Evolutionary conservation across 1,284 basidiomycete species (phyloP), one percentile per base, ranked within the genome.

Genomic region (Ceraceosorus guamensis): DNA sequence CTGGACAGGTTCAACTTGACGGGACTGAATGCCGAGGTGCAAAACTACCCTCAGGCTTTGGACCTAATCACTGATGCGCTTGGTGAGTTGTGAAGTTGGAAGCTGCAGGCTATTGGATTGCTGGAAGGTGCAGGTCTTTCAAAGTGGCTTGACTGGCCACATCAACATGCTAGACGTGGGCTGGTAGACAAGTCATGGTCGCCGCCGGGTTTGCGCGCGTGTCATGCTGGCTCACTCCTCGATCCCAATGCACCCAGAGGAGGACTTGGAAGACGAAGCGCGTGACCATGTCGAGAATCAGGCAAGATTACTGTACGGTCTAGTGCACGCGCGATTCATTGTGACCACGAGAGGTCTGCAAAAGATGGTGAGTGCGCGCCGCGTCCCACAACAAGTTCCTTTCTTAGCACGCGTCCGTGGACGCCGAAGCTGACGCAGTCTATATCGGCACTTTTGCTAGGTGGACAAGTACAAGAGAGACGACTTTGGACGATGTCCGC

Each of bases 1-100:
- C 82, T 97, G 50, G 93, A 98, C 79, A 84, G 93, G 48, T 97
- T 98, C 84, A 98, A 97, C 78, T 82, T 98, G 55, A 98, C 93
- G 0, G 93, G 95, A 2, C 82, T 97, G 60, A 97, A 97, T 79
- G 88, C 88, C 64, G 93, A 98, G 77, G 91, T 97, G 6, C 85
- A 91, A 63, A 90, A 96, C 79, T 98, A 97, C 72, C 80, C 87
- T 1, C 87, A 95, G 70, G 93, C 93, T 0, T 80, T 98, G 53
- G 93, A 98, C 76, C 82, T 97, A 57, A 96, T 98, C 65, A 97
- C 92, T 4, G 73, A 75, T 59, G 68, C 73, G 33, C 56, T 74
- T n/a, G 60, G 60, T 61, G 41, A 43, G 59, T 4, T 16, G 37
- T 39, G 32, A 52, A 16, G 45, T 2, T 7, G 14, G 45, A 24